phyloP scores from a whole-genome alignment of 1,139 yeast genomes.

The Candida sanyaensis region DNA sequence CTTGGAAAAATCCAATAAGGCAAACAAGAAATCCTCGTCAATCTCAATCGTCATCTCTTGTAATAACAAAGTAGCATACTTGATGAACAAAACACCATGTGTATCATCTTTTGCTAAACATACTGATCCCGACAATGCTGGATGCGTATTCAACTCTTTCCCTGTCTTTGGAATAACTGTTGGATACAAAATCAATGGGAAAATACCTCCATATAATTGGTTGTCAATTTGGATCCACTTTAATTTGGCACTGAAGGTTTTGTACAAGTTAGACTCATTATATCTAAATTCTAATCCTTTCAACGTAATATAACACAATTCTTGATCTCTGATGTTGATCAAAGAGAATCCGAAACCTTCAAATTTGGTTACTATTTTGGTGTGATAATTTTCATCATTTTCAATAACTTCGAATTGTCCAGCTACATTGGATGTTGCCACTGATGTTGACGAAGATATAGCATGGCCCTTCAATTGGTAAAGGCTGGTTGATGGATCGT shows the following conservation, averaged over 20 bases:
- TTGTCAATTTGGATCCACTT: slow-evolving; percentile 97
- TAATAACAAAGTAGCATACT: slow-evolving; percentile 83
- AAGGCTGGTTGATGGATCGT: slow-evolving; percentile 75
- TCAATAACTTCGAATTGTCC: slow-evolving; percentile 65
- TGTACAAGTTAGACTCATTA: slow-evolving; percentile 83
- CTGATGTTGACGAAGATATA: slow-evolving; percentile 22
- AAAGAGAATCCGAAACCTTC: slow-evolving; percentile 92
- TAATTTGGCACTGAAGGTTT: slow-evolving; percentile 74
- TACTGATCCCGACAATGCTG: slow-evolving; percentile 82
- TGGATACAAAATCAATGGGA: slow-evolving; percentile 90
- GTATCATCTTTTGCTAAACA: slow-evolving; percentile 84
- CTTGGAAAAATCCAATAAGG: slow-evolving; percentile 75
- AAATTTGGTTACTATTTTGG: slow-evolving; percentile 62
- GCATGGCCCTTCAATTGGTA: slow-evolving; percentile 54
- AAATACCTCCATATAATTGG: slow-evolving; percentile 84
- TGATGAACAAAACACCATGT: slow-evolving; percentile 87
- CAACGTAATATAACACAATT: slow-evolving; percentile 77
- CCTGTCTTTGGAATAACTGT: slow-evolving; percentile 85
- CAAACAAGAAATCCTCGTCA: slow-evolving; percentile 90
- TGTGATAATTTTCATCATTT: slow-evolving; percentile 66
- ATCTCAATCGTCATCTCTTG: slow-evolving; percentile 92
- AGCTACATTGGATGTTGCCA: slow-evolving; percentile 24
- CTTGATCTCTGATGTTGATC: slow-evolving; percentile 70
- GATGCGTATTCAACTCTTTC: slow-evolving; percentile 84
- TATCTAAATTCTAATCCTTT: slow-evolving; percentile 81